These are phyloP conservation scores for Aspergillus quadricinctus DNA, from an alignment of 2,329 filamentous ascomycete species.

Conservation along the genomic window DNA sequence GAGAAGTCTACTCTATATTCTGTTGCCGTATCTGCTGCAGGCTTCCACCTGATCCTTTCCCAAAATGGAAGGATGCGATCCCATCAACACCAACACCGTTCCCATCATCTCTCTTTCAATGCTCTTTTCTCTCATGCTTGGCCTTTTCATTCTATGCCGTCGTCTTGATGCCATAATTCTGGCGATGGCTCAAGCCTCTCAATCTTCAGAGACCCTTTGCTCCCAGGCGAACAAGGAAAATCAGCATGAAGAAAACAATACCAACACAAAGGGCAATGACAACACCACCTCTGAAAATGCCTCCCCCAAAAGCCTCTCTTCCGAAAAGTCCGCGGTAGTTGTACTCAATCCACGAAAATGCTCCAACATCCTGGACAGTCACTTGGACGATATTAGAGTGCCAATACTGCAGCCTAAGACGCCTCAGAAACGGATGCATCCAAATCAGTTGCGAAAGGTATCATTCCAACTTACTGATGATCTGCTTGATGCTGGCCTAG, in stretches of 20 bases:
- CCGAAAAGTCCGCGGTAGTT: neutral
- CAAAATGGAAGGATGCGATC: constrained; percentile 13
- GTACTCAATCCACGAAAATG: neutral
- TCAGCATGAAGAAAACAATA: neutral
- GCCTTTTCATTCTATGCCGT: neutral
- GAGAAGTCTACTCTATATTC: neutral
- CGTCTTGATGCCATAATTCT: neutral
- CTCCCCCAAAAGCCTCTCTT: neutral
- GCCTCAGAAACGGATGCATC: neutral
- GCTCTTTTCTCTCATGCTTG: neutral
- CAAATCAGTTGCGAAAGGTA: neutral
- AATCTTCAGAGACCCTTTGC: neutral
- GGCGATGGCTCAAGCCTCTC: neutral
- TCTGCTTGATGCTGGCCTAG: constrained; percentile 10
- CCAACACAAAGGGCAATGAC: neutral
- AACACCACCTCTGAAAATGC: neutral
- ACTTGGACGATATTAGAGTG: constrained; percentile 16
- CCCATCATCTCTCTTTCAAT: neutral
- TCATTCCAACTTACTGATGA: neutral
- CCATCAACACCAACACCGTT: neutral
- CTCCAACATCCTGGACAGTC: constrained; percentile 11
- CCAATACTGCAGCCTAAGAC: constrained; percentile 9
- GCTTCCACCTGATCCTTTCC: constrained; percentile 2
- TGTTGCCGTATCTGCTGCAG: neutral
- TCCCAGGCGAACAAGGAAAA: neutral